Evolutionary conservation across 192 early-diverging fungal genomes (phyloP), one percentile per base, ranked within the genome.

Genomic region (Umbelopsis isabellina): DNA sequence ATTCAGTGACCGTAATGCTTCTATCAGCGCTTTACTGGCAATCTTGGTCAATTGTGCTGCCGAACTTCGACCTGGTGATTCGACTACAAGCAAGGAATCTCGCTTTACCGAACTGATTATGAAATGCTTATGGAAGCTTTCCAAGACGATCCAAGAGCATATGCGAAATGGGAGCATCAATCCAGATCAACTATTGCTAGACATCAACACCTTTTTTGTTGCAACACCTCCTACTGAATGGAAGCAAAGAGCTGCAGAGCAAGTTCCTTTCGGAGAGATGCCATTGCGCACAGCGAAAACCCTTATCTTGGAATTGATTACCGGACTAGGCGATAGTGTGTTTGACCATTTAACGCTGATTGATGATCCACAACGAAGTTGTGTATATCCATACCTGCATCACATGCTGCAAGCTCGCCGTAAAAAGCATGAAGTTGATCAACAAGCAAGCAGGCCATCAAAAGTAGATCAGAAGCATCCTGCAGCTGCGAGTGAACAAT

Each of bases 71-170:
- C 72, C 76, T 67, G 75, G 86, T 23, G 74, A 87, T 71, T 55
- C 85, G 65, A 53, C 76, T 3, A 37, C 73, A 15, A 74, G 82
- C 0, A 73, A 84, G 18, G 79, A 92, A 72, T 84, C 87, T 23
- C 92, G 92, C 73, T 91, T 91, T 74, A 92, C 90, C 33, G 95
- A 98, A 74, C 78, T 97, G 37, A 88, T 93, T 18, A 95, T 98
- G 93, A 96, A 95, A 78, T 99, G 98, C 66, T 71, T 99, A 49
- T 99, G 98, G 98, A 95, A 97, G 65, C 74, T 97, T 37, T 91
- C 96, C 27, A 98, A 98, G 82, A 77, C 88, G 5, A 82, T 99
- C 55, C 85, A 91, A 33, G 79, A 89, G 35, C 88, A 94, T 27
- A 68, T 97, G 3, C 71, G 88, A 5, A 72, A 81, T 8, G 81